Percentiles rank a stretch among this genome's conserved stretches.
These are phyloP conservation scores for Populus nigra DNA, from an alignment of 345 rosid genomes.

Conservation along the genomic window DNA sequence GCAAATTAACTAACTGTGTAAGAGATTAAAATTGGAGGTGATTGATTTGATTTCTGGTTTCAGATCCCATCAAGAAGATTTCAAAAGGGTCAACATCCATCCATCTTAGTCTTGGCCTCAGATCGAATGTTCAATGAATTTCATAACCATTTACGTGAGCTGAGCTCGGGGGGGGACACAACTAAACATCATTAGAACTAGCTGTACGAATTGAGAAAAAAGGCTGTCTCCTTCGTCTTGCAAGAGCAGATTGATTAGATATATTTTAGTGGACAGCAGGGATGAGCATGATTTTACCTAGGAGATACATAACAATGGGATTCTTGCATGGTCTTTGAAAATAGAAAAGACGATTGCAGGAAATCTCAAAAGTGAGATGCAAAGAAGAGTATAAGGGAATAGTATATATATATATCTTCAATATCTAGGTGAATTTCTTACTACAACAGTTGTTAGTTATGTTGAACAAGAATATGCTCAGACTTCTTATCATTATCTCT, in stretches of 20 bases:
- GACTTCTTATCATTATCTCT: constrained; percentile 8
- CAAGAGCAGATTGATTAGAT: background rate
- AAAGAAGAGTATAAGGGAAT: constrained; percentile 14
- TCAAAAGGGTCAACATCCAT: no score
- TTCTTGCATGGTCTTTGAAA: no score
- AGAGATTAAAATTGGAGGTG: no score
- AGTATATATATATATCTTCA: background rate
- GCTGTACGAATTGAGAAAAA: background rate
- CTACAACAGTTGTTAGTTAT: constrained; percentile 8
- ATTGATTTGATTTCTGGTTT: no score
- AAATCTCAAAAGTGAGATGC: constrained; percentile 15
- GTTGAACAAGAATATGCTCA: constrained; percentile 23
- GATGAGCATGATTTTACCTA: background rate
- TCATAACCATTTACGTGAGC: background rate
- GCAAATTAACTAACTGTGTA: background rate
- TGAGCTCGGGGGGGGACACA: background rate
- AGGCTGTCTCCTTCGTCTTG: background rate
- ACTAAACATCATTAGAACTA: background rate
- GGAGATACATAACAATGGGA: no score
- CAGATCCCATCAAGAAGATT: no score
- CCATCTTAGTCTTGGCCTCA: no score
- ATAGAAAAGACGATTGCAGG: background rate
- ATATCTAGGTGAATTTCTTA: constrained; percentile 1
- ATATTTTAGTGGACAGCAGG: background rate
- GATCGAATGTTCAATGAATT: no score